Base-by-base conservation (phyloP, 768 basidiomycete genomes). In the Hygrophorus pudorinus region DNA sequence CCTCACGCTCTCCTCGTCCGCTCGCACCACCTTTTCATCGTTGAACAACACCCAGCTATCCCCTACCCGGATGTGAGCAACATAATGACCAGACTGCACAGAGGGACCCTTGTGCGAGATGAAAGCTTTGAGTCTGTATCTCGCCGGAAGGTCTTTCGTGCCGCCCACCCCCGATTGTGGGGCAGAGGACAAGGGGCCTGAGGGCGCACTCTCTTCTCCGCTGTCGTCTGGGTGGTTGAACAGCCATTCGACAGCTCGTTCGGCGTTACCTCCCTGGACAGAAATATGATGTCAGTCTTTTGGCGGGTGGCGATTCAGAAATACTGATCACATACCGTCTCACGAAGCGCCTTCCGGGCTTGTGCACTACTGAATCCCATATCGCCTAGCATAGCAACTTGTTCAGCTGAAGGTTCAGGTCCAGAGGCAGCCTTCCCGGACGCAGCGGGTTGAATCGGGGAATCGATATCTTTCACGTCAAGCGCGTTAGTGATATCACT, bases 31-130 rank as follows among this genome's bases (percentile, higher is more conserved):
- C 66, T 92, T 94, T 65, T 93, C 91, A 57, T 97, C 94, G 54
- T 97, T 96, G 61, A 92, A 96, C 55, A 98, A 60, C 45, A 93
- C 84, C 90, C 94, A 94, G 8, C 71, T 70, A 16, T 71, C 75
- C 28, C 65, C 75, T 4, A 59, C 56, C 42, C 72, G 66, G 27
- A 89, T 72, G 56, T 93, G 88, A 18, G 87, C 87, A 10, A 93
- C 88, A 54, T 96, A 94, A 54, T 91, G 93, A 0, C 85, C 93
- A 0, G 90, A 94, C 57, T 97, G 94, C 18, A 93, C 90, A 0
- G 88, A 92, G 0, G 88, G 86, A 0, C 94, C 93, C 56, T 96
- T 98, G 69, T 99, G 94, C 40, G 92, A 96, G 55, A 99, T 80
- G 67, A 98, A 99, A 7, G 88, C 91, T 57, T 91, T 86, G 21